Conservation (phyloP, 495 filamentous ascomycete species). For the Letharia columbiana region DNA sequence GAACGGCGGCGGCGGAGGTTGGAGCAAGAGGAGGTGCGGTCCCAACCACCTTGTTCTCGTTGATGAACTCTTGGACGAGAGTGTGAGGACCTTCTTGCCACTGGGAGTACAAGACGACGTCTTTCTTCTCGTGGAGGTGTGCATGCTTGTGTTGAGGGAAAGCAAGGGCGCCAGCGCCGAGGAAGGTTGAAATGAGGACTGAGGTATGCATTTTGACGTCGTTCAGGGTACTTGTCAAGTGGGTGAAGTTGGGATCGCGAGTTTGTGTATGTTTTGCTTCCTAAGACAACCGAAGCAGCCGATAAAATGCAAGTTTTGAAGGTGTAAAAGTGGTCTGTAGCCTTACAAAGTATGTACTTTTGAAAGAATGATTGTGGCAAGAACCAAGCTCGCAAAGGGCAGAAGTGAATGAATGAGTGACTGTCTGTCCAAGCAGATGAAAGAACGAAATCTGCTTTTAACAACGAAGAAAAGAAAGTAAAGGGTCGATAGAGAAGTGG, state of each 20-base stretch:
- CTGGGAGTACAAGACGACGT: constrained; percentile 3
- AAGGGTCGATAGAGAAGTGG: neutral
- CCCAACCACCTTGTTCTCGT: neutral
- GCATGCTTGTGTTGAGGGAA: constrained; percentile 5
- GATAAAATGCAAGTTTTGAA: neutral
- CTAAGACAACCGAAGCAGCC: neutral
- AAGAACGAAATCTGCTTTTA: constrained; percentile 1
- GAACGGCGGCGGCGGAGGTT: neutral
- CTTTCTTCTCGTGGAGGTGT: constrained; percentile 4
- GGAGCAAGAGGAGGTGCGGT: neutral
- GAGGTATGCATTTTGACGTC: neutral
- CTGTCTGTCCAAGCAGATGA: constrained; percentile 3
- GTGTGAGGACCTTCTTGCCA: constrained; percentile 1
- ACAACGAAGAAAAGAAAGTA: neutral
- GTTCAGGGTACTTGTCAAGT: neutral
- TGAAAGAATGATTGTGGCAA: neutral
- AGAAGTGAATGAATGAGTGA: neutral
- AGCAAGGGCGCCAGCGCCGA: neutral
- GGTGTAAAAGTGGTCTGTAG: neutral
- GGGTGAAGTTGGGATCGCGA: neutral
- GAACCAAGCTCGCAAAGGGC: neutral
- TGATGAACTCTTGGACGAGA: neutral
- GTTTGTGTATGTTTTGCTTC: neutral
- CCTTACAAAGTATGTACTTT: neutral
- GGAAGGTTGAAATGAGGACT: neutral